Evolutionary conservation across 306 rosid genomes (phyloP), one percentile per base, ranked within the genome.

Genomic region (Begonia fuchsioides): DNA sequence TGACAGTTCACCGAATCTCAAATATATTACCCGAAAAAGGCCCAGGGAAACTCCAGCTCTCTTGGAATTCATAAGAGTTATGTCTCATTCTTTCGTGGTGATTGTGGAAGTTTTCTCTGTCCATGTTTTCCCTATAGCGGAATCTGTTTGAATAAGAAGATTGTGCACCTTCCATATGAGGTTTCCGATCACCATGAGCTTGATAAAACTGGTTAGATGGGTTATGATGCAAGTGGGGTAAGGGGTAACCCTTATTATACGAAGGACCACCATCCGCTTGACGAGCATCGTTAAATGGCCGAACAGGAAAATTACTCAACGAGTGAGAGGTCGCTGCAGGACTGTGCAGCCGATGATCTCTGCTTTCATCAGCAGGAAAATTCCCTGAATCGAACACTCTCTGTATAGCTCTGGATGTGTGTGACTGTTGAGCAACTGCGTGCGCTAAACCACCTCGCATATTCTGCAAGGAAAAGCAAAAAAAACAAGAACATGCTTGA

Each of bases 71-170:
- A 69, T 68, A 75, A 3, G 79, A 74, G 52, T 74, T 73, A 6
- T 68, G 82, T 64, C 77, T 78, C 70, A 68, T 68, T 88, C 97
- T 88, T 58, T 88, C 95, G 17, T 81, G 90, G 63, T 81, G 79
- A 68, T 81, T 68, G 52, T 74, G 72, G 54, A 57, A 81, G 75
- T 68, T 71, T 43, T 88, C 95, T 43, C 93, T 68, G 60, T 84
- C 97, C 65, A 72, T 73, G 63, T 76, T 70, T 43, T 72, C 79
- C 58, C 15, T 50, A 32, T 13, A 72, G 56, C 72, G 90, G 50
- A 63, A 72, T 56, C 95, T 76, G 63, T 59, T 72, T 52, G 93
- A 76, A 66, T 70, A 79, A 13, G 83, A 61, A 59, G 79, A 68
- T 8, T 78, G 90, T 7, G 70, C 76, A 38, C 63, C 75, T 59